Evolutionary conservation across 1,284 basidiomycete genomes (phyloP).

Genomic region (Austropuccinia psidii): DNA sequence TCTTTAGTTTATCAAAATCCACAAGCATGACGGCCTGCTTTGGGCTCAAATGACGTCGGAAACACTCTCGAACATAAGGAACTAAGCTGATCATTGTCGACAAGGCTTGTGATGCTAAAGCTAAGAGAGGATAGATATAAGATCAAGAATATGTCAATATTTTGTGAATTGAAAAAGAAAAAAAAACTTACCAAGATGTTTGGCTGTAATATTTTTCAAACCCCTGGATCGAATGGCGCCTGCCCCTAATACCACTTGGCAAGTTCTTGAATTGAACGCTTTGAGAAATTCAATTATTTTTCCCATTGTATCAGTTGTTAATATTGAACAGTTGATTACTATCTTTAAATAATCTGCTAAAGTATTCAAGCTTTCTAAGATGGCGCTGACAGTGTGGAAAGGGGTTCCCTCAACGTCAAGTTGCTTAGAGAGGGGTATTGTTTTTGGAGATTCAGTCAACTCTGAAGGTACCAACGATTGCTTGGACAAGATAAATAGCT

Average conservation of each 20-base stretch:
- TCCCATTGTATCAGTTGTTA: conserved; percentile 89
- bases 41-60: conserved; percentile 78
- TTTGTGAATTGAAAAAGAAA: neutral
- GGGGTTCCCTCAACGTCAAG: conserved; percentile 72
- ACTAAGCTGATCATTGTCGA: conserved; percentile 92
- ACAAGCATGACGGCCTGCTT: conserved; percentile 94
- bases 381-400: conserved; percentile 80
- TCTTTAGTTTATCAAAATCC: conserved; percentile 96
- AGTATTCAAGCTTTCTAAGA: conserved; percentile 65
- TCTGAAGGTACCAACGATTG: too few relatives aligned
- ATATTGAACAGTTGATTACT: conserved; percentile 74
- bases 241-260: conserved; percentile 94
- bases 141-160: neutral
- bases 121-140: too few relatives aligned
- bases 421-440: conserved; percentile 56
- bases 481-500: conserved; percentile 53
- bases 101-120: conserved; percentile 87
- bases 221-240: conserved; percentile 97
- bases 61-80: conserved; percentile 87
- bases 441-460: conserved; percentile 27
- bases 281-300: conserved; percentile 92
- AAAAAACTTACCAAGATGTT: conserved; percentile 68
- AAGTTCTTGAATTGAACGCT: conserved; percentile 93
- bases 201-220: conserved; percentile 95
- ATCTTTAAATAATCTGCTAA: conserved; percentile 79